phyloP scores from a whole-genome alignment of 257 asterid genomes.

The Solanum pinnatisectum region DNA sequence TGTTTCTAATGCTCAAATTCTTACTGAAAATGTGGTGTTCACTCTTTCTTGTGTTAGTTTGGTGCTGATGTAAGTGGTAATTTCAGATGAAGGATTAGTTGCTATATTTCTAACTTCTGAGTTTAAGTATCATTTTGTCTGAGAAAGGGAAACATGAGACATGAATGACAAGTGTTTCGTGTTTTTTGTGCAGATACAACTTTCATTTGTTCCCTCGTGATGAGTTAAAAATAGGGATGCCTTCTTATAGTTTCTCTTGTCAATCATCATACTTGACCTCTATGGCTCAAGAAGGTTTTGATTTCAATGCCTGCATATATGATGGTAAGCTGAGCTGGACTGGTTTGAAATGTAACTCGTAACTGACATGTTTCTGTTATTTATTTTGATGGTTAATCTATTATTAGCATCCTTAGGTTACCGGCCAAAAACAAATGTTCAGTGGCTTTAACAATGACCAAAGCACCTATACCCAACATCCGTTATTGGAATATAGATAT shows the following conservation, averaged over 20 bases:
- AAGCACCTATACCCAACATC: neutral
- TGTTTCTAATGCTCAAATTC: neutral
- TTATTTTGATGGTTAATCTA: neutral
- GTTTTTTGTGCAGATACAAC: conserved; percentile 57
- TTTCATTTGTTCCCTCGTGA: conserved; percentile 93
- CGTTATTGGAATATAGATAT: neutral
- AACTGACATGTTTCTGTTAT: neutral
- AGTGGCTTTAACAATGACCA: neutral
- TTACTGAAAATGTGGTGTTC: neutral
- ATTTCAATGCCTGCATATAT: conserved; percentile 83
- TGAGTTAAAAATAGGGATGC: conserved; percentile 80
- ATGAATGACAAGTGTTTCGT: neutral
- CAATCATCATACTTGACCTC: conserved; percentile 71
- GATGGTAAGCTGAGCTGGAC: conserved; percentile 44
- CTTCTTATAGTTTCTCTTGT: conserved; percentile 72
- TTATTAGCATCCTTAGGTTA: neutral
- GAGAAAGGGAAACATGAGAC: neutral
- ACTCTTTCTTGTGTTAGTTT: neutral
- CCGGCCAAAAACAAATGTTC: neutral
- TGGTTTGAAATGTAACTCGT: neutral
- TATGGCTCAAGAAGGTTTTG: conserved; percentile 82
- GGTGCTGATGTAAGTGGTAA: neutral
- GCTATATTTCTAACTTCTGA: neutral
- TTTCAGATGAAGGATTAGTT: neutral
- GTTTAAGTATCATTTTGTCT: neutral